These are phyloP conservation scores for Elongisporangium prolatum DNA, from an alignment of 352 stramenopile species.

Conservation along the genomic window DNA sequence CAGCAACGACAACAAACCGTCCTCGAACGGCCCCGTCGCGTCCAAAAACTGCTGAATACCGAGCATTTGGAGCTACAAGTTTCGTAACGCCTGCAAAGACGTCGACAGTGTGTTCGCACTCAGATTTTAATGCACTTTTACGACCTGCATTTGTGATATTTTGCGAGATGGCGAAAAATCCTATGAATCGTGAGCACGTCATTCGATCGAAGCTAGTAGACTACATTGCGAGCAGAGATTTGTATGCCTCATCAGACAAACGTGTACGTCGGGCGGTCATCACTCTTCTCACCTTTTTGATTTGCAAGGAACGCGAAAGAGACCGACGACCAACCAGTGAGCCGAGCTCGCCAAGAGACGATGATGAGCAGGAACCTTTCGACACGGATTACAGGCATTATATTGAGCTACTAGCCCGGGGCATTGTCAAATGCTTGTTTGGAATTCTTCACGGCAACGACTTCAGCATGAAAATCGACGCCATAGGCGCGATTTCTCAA, in stretches of 20 bases:
- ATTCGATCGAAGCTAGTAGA: constrained; percentile 63
- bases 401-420: constrained; percentile 64
- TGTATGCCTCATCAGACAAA: constrained; percentile 63
- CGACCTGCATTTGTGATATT: constrained; percentile 49
- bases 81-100: neutral
- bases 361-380: neutral
- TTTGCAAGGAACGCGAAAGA: constrained; percentile 54
- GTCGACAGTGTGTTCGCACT: constrained; percentile 4
- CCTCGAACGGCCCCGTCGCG: neutral
- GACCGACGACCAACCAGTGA: constrained; percentile 8
- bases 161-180: constrained; percentile 56
- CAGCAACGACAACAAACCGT: neutral
- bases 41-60: neutral
- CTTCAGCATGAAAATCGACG: constrained; percentile 68
- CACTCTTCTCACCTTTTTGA: constrained; percentile 49
- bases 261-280: constrained; percentile 52
- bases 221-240: constrained; percentile 36
- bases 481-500: constrained; percentile 57
- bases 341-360: neutral
- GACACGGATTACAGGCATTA: constrained; percentile 64
- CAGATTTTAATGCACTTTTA: constrained; percentile 22
- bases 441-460: constrained; percentile 63
- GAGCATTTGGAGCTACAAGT: neutral
- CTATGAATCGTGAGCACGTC: constrained; percentile 45
- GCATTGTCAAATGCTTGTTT: constrained; percentile 69